Evolutionary conservation across 208 protist genomes (phyloP).

Genomic region (Balamuthia mandrillaris): DNA sequence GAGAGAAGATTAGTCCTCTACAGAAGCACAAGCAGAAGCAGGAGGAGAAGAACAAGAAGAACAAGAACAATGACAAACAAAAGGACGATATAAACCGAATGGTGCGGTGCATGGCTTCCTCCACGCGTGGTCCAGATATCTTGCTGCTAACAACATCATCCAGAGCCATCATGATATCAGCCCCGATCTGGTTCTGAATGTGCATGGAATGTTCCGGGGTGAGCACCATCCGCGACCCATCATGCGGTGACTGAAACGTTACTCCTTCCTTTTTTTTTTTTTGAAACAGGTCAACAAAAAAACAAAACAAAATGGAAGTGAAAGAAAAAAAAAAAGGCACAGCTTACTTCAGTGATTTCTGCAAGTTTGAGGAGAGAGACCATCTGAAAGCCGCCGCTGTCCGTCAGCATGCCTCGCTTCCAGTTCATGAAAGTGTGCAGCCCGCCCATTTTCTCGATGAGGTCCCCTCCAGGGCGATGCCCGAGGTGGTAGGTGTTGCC

Average conservation of each 20-base stretch:
- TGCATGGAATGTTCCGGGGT: constrained; percentile 95
- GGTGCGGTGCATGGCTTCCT: constrained; percentile 89
- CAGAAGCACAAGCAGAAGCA: background rate
- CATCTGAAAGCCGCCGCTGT: constrained; percentile 95
- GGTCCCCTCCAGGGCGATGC: constrained; percentile 81
- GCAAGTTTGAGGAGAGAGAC: constrained; percentile 94
- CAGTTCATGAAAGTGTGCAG: constrained; percentile 95
- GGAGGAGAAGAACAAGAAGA: background rate
- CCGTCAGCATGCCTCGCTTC: constrained; percentile 91
- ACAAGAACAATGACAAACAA: background rate
- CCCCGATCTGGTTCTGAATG: constrained; percentile 97
- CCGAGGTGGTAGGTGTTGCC: constrained; percentile 98
- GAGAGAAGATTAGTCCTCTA: background rate
- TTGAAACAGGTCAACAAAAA: too few relatives aligned
- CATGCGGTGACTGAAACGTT: constrained; percentile 95
- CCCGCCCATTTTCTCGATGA: constrained; percentile 86
- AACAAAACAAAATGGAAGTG: background rate
- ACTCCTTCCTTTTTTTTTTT: constrained; percentile 88
- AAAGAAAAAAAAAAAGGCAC: constrained; percentile 7
- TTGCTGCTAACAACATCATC: constrained; percentile 41
- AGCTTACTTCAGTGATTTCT: constrained; percentile 85
- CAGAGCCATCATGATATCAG: constrained; percentile 98
- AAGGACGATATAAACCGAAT: constrained; percentile 58
- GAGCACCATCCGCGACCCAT: constrained; percentile 88
- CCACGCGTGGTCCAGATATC: constrained; percentile 79